Evolutionary conservation across 2,329 filamentous ascomycete species (phyloP), one percentile per base, ranked within the genome.

Genomic region (Colletotrichum noveboracense): DNA sequence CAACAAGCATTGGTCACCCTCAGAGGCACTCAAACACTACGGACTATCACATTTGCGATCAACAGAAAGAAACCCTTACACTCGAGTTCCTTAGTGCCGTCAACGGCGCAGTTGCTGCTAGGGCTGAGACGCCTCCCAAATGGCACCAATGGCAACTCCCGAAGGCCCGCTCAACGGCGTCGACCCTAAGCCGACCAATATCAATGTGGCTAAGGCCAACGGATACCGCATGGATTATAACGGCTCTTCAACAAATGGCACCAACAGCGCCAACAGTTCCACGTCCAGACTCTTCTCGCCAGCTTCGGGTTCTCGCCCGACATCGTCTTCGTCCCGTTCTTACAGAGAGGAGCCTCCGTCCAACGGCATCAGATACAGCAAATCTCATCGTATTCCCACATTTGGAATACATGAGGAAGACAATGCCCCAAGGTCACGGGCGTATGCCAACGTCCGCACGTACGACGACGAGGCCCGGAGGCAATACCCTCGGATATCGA

Each of bases 401-500:
- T 80, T 80, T 61, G 79, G 80, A 12, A 34, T 78, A 48, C 81
- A 84, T 71, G 82, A 86, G 66, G 78, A 83, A 32, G 83, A 85
- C 24, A 79, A 79, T 38, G 83, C 81, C 1, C 84, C 83, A n/a
- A 80, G 80, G 61, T 83, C 82, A 24, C 81, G 80, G 21, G 76
- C 81, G 34, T 81, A 81, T 71, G 79, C 83, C 70, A 79, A 78
- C 18, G 78, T 78, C 13, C 79, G 78, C 28, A 78, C 77, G 26
- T 83, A 82, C 74, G 78, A 79, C 14, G 82, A 78, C 58, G 73
- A 79, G 66, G 76, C 60, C 18, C 73, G 72, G 32, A 78, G 81
- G 48, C 24, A 78, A 24, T 91, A 88, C 76, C 90, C 90, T 2
- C 87, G 90, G 2, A 88, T 93, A 74, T 90, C 90, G 26, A 89